Evolutionary conservation across 2,329 filamentous ascomycete genomes (phyloP), one percentile per base, ranked within the genome.

Genomic region (Talaromyces sp.): DNA sequence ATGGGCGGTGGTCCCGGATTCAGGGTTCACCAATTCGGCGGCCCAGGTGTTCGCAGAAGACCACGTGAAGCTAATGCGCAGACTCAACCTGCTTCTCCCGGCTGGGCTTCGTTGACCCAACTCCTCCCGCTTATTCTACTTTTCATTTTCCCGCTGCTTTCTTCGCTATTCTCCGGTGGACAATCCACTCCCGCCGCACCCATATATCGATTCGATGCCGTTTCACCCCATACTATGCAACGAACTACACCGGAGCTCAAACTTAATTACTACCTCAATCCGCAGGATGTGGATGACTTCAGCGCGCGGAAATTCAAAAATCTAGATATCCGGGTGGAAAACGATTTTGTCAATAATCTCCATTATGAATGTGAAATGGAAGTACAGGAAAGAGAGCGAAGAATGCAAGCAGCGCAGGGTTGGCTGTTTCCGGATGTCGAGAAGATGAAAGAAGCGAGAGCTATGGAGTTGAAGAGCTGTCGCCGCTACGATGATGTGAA

Each of bases 11-110:
- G 93, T 8, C 93, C 94, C 3, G 94, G 93, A 22, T 88, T 99
- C 72, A 88, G 94, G 67, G 92, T 99, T 67, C 95, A 98, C 77
- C 94, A 97, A 76, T 98, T 99, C 77, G 94, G 93, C 71, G 94
- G 95, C 62, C 85, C 82, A 6, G 84, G 86, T 63, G 92, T 93
- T 27, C 86, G 92, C 71, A 84, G 90, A 78, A 85, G 95, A 73
- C 93, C 93, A 22, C 87, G 85, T 72, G 83, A 89, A 69, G 83
- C 84, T 37, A 86, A 84, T 69, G 83, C 80, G 67, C 83, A 78
- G 70, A 83, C 82, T 68, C 27, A 63, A 37, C 60, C 50, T 71
- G 76, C 82, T 67, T 78, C 82, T 67, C 81, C 82, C 54, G 84
- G 82, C 59, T 76, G 78, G 65, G 77, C 79, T 74, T 88, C 75